Conservation (phyloP, 2,329 filamentous ascomycete genomes). For the Furcasterigmium sp. region DNA sequence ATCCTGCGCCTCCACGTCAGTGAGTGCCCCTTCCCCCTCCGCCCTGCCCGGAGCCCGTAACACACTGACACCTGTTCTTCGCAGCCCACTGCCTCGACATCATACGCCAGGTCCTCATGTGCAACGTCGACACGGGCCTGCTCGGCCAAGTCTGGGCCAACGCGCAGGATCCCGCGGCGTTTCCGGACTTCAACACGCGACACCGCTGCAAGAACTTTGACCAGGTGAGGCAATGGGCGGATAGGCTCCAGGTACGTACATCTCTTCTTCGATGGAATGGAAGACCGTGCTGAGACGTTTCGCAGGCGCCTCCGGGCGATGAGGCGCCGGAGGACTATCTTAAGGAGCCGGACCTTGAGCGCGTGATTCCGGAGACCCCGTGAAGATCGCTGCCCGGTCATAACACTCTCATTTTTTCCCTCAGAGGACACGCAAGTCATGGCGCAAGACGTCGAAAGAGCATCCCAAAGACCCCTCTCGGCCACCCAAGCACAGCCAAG, state of each 20-base stretch:
- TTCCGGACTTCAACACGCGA: conserved; percentile 57
- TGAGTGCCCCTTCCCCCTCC: conserved; percentile 24
- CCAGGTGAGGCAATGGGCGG: conserved; percentile 46
- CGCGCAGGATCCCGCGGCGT: conserved; percentile 36
- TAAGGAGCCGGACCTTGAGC: conserved; percentile 6
- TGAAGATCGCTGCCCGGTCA: too few species aligned
- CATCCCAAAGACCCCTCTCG: too few species aligned
- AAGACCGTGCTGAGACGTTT: neutral
- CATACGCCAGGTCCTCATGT: conserved; percentile 59
- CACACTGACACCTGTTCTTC: neutral
- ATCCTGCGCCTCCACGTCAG: conserved; percentile 53
- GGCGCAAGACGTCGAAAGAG: too few species aligned
- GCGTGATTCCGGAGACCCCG: conserved; percentile 6
- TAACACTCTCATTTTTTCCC: too few species aligned
- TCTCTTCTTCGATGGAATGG: neutral
- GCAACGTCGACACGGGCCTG: conserved; percentile 53
- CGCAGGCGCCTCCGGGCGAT: conserved; percentile 13
- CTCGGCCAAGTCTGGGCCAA: conserved; percentile 58
- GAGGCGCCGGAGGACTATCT: conserved; percentile 15
- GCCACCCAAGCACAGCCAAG: too few species aligned
- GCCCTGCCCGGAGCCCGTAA: too few species aligned
- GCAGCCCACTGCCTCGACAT: conserved; percentile 58
- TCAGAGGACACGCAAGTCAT: too few species aligned
- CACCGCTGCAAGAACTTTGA: conserved; percentile 56
- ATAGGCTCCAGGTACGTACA: conserved; percentile 37